These are phyloP conservation scores for Nymphaea thermarum DNA, from an alignment of 164 flowering plant genomes.

Conservation along the genomic window DNA sequence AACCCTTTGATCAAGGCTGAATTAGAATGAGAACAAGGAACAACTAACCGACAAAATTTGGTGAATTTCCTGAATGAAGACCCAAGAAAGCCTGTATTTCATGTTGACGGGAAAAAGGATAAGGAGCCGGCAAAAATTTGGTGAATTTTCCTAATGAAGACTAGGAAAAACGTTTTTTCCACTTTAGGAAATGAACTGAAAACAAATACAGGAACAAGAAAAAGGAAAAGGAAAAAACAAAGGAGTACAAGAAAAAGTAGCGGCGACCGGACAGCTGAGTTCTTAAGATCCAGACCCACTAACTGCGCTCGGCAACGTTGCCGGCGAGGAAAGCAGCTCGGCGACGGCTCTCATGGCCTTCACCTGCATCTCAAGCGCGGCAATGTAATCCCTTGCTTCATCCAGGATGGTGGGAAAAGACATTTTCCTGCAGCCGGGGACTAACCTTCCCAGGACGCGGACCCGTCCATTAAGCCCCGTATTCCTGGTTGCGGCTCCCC, in stretches of 20 bases:
- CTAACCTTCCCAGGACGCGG: conserved; percentile 47
- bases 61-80: too few species aligned
- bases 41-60: too few species aligned
- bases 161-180: background rate
- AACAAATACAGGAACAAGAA: background rate
- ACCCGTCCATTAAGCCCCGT: conserved; percentile 39
- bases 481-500: conserved; percentile 8
- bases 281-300: background rate
- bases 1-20: too few species aligned
- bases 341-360: conserved; percentile 49
- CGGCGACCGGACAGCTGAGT: background rate
- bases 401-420: conserved; percentile 52
- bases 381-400: conserved; percentile 58
- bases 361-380: conserved; percentile 76
- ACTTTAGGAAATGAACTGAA: background rate
- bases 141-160: too few species aligned
- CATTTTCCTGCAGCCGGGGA: conserved; percentile 72
- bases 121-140: too few species aligned
- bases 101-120: too few species aligned
- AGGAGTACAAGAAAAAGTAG: background rate
- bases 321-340: conserved; percentile 28
- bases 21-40: too few species aligned
- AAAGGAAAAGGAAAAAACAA: background rate
- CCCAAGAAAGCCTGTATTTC: too few species aligned
- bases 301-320: conserved; percentile 1